Base-by-base conservation (phyloP, 352 stramenopile genomes). In the Proteromonas lacertae region DNA sequence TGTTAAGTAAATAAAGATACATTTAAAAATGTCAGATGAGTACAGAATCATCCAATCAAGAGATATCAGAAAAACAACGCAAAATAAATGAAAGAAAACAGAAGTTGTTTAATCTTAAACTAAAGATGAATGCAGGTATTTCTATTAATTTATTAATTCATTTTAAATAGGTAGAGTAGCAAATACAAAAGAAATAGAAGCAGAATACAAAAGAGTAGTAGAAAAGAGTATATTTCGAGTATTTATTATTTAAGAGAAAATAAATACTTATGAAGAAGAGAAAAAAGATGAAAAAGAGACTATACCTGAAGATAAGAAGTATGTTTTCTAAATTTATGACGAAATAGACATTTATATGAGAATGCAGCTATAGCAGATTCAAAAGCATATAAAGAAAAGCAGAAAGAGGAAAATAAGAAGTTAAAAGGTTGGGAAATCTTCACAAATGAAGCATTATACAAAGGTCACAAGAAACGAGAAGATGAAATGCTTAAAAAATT, bases 391-490 rank as follows among this genome's bases (percentile, higher is more conserved):
- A 48, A 46, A 28, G 31, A n/a, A n/a, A 13, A 40, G n/a, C 19
- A 50, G 41, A 50, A 47, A 16, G 41, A 33, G 19, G 40, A 41
- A 13, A 41, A 24, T 17, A 17, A 2, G 1, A 33, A 32, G 7
- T 42, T 37, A 9, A 51, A 39, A 30, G 45, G 55, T 25, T 60
- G 55, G 50, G 48, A 62, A 32, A 46, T 59, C 32, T 60, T 59
- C 36, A 63, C 31, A 34, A 17, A 2, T 1, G 48, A 51, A 5
- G 31, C 48, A 6, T 34, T 45, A 12, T 52, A 59, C 38, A 43
- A 47, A 39, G 46, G 44, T 19, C 63, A 63, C 44, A 53, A 62
- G 34, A 60, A 61, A 34, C 45, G 53, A 5, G 30, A 57, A 22
- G 31, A 50, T 6, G 36, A 47, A 16, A 31, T 62, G 2, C 26